Base-by-base conservation (phyloP, 164 flowering plant genomes). In the Tinospora cordifolia region DNA sequence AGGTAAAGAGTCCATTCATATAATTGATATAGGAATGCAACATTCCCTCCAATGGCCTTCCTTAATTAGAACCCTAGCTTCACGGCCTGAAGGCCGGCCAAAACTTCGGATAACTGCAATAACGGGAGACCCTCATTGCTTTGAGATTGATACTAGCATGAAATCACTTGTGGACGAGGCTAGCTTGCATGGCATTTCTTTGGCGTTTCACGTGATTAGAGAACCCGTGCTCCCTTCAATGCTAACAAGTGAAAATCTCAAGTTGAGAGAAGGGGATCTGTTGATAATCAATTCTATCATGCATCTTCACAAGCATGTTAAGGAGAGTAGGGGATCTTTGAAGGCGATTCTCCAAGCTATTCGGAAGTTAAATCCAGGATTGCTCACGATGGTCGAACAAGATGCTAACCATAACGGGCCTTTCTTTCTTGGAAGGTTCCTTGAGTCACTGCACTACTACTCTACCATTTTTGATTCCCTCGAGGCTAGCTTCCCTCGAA, bases 371-470 rank as follows among this genome's bases (percentile, higher is more conserved):
- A 58, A 41, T 8, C 92, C 92, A 13, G 46, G 72, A 2, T 63
- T 85, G 15, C 68, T 88, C 4, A 85, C 87, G 2, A 79, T 86
- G 58, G 84, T 84, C 66, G 87, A 88, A 65, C 88, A 86, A 71
- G 90, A 86, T 36, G 86, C 90, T 0, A 86, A 85, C 78, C 90
- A 86, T 63, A 88, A 86, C 36, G 90, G 92, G 14, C 86, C 90
- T 0, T 86, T 88, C 81, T 86, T 88, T 71, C 84, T 86, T 1
- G 90, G 90, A 59, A 78, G 92, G 63, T 88, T 88, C 70, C 81
- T 84, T 6, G 90, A 88, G 67, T 84, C 88, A 10, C 87, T 88
- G 26, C 90, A 86, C 66, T 84, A 86, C 66, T 88, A 88, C 65
- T 86, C 87, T 0, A 87, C 88, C 72, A 75, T 85, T 44, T 85